Base-by-base conservation (phyloP, 2,329 filamentous ascomycete genomes). In the Colletotrichum australisinense region DNA sequence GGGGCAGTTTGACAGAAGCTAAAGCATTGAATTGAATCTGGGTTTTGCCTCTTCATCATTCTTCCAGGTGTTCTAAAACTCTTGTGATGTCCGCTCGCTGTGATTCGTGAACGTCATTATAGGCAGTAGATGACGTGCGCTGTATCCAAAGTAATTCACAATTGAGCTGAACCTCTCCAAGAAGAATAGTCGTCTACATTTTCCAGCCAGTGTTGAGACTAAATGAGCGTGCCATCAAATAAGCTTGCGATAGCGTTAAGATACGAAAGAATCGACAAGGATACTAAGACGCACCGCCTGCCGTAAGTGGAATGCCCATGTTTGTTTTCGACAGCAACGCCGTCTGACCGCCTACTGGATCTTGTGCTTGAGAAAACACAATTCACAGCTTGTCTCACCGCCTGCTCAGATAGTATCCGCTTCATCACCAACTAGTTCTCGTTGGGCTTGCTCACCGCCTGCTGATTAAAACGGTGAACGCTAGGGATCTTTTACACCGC, bases 21-120 rank as follows among this genome's bases (percentile, higher is more conserved):
- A 16, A 65, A 65, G 19, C 6, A 57, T 57, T 64, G 11, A 64
- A 38, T 65, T 57, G 16, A 65, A 65, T 57, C 30, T 35, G 7
- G 55, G 26, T 38, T 56, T 52, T 55, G 53, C 46, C 28, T 16
- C 62, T 64, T 55, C 6, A 64, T 35, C 7, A 26, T 56, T 64
- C 55, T 55, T 64, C n/a, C 7, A 32, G 62, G 24, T 28, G 14
- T 11, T 64, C 46, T 64, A 19, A 49, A 55, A 22, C 28, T 32
- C 30, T 28, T 53, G 30, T 64, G 14, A 64, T 32, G 22, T 64
- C 22, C 9, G 62, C 30, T 11, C n/a, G 30, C n/a, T 55, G 35
- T 64, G 30, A 55, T 56, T 56, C 3, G 19, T 46, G 8, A n/a
- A 60, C 26, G 42, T 60, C 6, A 46, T 60, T 42, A 11, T 42